Evolutionary conservation across 2,329 filamentous ascomycete species (phyloP).

Genomic region (Zalaria sp.): DNA sequence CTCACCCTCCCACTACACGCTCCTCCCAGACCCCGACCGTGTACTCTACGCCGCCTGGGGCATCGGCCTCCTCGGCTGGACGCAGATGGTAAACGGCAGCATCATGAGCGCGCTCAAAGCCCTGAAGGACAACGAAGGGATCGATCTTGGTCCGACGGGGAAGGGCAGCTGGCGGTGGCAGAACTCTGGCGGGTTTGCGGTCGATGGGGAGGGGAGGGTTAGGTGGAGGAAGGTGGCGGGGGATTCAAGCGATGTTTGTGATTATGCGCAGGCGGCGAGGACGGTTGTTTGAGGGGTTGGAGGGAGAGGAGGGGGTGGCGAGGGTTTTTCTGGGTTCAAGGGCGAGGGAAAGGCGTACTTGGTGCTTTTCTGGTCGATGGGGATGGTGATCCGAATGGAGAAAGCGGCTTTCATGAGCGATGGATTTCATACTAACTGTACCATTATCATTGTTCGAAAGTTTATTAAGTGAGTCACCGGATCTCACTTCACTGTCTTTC

Average conservation of each 20-base stretch:
- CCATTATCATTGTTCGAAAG: too few relatives aligned
- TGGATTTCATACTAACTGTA: too few relatives aligned
- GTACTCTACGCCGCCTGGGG: constrained; percentile 53
- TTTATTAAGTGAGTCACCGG: too few relatives aligned
- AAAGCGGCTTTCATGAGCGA: too few relatives aligned
- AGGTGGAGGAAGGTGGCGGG: constrained; percentile 36
- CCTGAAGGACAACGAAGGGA: constrained; percentile 7
- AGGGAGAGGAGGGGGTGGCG: not conserved
- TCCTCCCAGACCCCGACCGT: constrained; percentile 47
- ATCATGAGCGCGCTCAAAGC: constrained; percentile 6
- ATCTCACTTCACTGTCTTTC: too few relatives aligned
- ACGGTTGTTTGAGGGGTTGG: constrained; percentile 4
- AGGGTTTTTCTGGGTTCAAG: too few relatives aligned
- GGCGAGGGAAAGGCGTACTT: too few relatives aligned
- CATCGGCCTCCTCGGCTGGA: constrained; percentile 44
- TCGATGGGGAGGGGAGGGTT: constrained; percentile 39
- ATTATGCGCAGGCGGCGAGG: constrained; percentile 35
- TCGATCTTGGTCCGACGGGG: constrained; percentile 6
- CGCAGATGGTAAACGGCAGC: constrained; percentile 42
- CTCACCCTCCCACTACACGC: constrained; percentile 10
- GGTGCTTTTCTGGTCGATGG: too few relatives aligned
- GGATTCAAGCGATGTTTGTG: constrained; percentile 39
- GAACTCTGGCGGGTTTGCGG: constrained; percentile 49
- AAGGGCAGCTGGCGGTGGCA: constrained; percentile 55
- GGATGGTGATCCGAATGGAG: too few relatives aligned